phyloP scores from a whole-genome alignment of 2,329 filamentous ascomycete species.

The Xylaria sp. region DNA sequence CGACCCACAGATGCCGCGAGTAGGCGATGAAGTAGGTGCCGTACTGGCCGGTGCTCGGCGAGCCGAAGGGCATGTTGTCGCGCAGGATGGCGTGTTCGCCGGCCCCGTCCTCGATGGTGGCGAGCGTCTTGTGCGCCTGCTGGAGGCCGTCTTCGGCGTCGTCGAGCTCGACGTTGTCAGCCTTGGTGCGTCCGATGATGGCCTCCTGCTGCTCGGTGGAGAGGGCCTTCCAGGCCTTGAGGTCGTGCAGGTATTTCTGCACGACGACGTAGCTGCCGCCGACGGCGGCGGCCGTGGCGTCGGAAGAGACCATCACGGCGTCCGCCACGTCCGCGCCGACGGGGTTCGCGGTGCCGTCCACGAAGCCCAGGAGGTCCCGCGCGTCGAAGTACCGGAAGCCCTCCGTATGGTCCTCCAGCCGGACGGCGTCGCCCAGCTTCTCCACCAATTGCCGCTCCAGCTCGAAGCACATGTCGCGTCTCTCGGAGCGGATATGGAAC shows the following conservation, averaged over 20 bases:
- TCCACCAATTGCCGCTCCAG: constrained; percentile 66
- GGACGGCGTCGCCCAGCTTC: constrained; percentile 58
- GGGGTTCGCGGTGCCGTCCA: constrained; percentile 70
- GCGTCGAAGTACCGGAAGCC: constrained; percentile 70
- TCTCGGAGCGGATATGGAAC: constrained; percentile 67
- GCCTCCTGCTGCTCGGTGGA: constrained; percentile 63
- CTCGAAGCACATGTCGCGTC: constrained; percentile 67
- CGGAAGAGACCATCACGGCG: constrained; percentile 54
- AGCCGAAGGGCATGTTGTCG: constrained; percentile 71
- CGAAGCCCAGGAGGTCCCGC: constrained; percentile 67
- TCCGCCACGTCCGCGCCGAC: constrained; percentile 56
- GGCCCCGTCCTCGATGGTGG: constrained; percentile 61
- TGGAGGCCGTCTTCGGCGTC: constrained; percentile 59
- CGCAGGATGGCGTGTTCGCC: constrained; percentile 64
- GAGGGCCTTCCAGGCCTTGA: constrained; percentile 59
- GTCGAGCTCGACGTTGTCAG: constrained; percentile 66
- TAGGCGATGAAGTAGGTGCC: constrained; percentile 70
- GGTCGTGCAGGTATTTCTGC: constrained; percentile 67
- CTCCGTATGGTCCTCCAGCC: constrained; percentile 61
- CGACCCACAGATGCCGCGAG: constrained; percentile 63
- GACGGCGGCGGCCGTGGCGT: constrained; percentile 48
- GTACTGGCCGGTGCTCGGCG: constrained; percentile 60
- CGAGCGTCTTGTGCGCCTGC: constrained; percentile 64
- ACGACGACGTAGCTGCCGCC: constrained; percentile 69
- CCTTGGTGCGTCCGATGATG: constrained; percentile 67